A percentile compares a stretch with the other conserved stretches of the same genome.
These are phyloP conservation scores for Ascoidea asiatica DNA, from an alignment of 805 yeast species.

Conservation along the genomic window DNA sequence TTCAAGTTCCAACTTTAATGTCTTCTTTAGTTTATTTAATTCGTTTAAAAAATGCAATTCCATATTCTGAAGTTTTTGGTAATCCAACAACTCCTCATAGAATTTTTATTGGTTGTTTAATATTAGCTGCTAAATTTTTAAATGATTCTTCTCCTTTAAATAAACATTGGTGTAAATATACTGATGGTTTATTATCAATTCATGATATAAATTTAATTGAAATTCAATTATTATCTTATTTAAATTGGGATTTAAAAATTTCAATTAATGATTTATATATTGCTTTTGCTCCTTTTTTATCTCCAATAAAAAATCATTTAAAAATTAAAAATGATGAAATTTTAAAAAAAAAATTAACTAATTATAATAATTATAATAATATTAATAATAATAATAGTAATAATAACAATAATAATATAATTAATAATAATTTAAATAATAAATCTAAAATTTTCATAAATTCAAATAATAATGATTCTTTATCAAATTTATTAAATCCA, in stretches of 20 bases:
- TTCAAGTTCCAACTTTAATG: constrained; percentile 69
- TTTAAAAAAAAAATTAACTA: constrained; percentile 2
- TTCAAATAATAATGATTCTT: too few relatives aligned
- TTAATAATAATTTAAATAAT: too few relatives aligned
- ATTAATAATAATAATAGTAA: too few relatives aligned
- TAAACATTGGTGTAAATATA: constrained; percentile 66
- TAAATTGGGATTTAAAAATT: constrained; percentile 64
- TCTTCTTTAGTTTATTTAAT: constrained; percentile 58
- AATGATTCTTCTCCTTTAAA: constrained; percentile 72
- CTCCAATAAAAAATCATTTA: constrained; percentile 48
- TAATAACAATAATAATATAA: too few relatives aligned
- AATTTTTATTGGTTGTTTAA: constrained; percentile 60
- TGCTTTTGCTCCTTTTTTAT: constrained; percentile 59
- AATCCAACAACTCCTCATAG: constrained; percentile 72
- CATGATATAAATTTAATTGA: constrained; percentile 74
- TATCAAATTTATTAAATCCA: too few relatives aligned
- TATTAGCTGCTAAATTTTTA: constrained; percentile 59
- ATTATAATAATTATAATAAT: too few relatives aligned
- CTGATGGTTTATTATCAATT: constrained; percentile 55
- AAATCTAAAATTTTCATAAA: too few relatives aligned
- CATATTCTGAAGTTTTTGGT: constrained; percentile 57
- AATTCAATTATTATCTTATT: constrained; percentile 52
- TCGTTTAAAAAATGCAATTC: constrained; percentile 44
- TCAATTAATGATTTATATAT: constrained; percentile 51
- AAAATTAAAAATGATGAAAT: constrained; percentile 12